Evolutionary conservation across 306 rosid genomes (phyloP).

Genomic region (Rubus idaeus): DNA sequence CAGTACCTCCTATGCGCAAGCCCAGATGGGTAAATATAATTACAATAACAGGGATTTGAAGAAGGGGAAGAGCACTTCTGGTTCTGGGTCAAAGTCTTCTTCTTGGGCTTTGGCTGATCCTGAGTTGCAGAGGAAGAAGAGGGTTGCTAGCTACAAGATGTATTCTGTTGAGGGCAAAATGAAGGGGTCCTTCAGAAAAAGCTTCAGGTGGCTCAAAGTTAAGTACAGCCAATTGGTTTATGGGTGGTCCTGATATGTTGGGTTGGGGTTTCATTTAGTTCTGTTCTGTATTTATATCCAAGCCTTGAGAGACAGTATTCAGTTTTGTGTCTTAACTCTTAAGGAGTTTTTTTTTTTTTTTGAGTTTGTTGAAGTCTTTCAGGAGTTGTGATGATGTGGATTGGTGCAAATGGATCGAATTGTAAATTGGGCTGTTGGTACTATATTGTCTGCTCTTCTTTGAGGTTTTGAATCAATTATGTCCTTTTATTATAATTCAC

Average conservation of each 20-base stretch:
- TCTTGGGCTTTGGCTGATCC: conserved; percentile 54
- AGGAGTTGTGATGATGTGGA: not conserved
- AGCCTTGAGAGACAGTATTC: conserved; percentile 14
- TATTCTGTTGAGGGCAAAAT: conserved; percentile 81
- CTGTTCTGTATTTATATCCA: not conserved
- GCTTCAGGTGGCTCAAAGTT: conserved; percentile 89
- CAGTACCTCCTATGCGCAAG: conserved; percentile 52
- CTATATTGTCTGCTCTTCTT: not conserved
- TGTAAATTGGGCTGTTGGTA: conserved; percentile 14
- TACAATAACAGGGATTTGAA: conserved; percentile 43
- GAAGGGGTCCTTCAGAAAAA: conserved; percentile 81
- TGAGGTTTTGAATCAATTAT: not conserved
- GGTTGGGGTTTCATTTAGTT: conserved; percentile 7
- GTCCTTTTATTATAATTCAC: not conserved
- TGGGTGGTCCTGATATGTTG: conserved; percentile 55
- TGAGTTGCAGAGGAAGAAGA: conserved; percentile 85
- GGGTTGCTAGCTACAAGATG: conserved; percentile 89
- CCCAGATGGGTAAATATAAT: conserved; percentile 37
- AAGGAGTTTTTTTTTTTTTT: not conserved
- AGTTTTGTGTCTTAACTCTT: not conserved
- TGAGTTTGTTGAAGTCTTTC: no score
- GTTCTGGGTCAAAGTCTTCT: conserved; percentile 48
- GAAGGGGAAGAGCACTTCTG: conserved; percentile 61
- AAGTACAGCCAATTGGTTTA: conserved; percentile 68
- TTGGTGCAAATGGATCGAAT: conserved; percentile 1